phyloP scores from a whole-genome alignment of 1,139 yeast species.

The Hansenula anomala region DNA sequence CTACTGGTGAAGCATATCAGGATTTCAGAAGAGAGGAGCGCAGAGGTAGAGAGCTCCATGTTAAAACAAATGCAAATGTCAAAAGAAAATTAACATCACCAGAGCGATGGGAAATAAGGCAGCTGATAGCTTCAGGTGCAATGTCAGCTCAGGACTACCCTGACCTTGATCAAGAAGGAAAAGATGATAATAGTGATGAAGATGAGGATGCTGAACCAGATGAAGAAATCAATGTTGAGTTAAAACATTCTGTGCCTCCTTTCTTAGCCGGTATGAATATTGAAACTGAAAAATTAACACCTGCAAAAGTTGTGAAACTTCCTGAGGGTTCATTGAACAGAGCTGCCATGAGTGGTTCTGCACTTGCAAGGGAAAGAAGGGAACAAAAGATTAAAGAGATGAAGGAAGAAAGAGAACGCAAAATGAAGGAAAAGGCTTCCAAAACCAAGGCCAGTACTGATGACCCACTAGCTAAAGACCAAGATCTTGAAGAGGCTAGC shows the following conservation, averaged over 20 bases:
- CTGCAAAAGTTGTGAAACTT: conserved; percentile 54
- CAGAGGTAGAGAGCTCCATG: conserved; percentile 24
- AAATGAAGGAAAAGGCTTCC: conserved; percentile 9
- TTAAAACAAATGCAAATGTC: conserved; percentile 6
- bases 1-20: conserved; percentile 46
- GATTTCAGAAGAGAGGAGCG: conserved; percentile 4
- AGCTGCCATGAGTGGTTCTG: conserved; percentile 76
- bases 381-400: conserved; percentile 51
- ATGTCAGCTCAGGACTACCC: conserved; percentile 68
- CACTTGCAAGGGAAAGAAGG: conserved; percentile 58
- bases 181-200: conserved; percentile 32
- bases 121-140: conserved; percentile 76
- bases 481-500: conserved; percentile 22
- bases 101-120: conserved; percentile 88
- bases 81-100: conserved; percentile 68
- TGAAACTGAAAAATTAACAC: conserved; percentile 38
- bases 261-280: conserved; percentile 52
- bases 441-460: conserved; percentile 8
- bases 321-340: conserved; percentile 79
- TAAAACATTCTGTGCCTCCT: conserved; percentile 64
- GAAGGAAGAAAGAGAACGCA: conserved; percentile 37
- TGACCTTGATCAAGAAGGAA: conserved; percentile 49
- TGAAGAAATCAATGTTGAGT: conserved; percentile 66
- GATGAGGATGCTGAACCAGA: conserved; percentile 28
- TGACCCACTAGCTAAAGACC: conserved; percentile 23